Percentiles rank a stretch among this genome's conserved stretches.
phyloP scores from a whole-genome alignment of 768 basidiomycete species.

The Tricholoma terreum region DNA sequence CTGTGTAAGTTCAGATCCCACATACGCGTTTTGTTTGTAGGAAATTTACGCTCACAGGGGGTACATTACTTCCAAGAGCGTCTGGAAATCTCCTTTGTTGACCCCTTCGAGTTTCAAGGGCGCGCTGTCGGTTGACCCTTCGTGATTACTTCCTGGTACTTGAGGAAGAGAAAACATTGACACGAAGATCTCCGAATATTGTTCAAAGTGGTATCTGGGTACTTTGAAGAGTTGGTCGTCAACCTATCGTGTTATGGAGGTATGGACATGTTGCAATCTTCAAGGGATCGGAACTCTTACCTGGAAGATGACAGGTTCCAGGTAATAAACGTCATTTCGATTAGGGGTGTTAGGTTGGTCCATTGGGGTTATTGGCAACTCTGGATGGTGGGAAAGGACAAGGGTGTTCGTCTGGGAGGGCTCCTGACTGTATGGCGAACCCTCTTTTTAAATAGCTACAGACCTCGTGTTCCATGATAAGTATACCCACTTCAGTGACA shows the following conservation, averaged over 20 bases:
- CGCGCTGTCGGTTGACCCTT: neutral
- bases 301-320: conserved; percentile 1
- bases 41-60: neutral
- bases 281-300: neutral
- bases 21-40: too few relatives aligned
- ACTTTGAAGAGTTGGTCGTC: conserved; percentile 27
- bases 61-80: neutral
- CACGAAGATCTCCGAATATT: conserved; percentile 23
- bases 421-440: too few relatives aligned
- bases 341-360: too few relatives aligned
- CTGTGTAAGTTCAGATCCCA: too few relatives aligned
- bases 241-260: conserved; percentile 14
- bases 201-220: conserved; percentile 22
- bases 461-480: too few relatives aligned
- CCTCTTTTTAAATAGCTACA: too few relatives aligned
- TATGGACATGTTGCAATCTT: neutral
- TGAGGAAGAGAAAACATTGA: conserved; percentile 24
- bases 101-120: neutral
- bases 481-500: too few relatives aligned
- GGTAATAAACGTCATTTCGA: neutral
- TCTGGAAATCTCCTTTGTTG: neutral
- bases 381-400: neutral
- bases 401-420: too few relatives aligned
- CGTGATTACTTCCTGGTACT: neutral
- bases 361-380: neutral